Conservation (phyloP, 768 basidiomycete genomes). For the Tephrocybe sp. region DNA sequence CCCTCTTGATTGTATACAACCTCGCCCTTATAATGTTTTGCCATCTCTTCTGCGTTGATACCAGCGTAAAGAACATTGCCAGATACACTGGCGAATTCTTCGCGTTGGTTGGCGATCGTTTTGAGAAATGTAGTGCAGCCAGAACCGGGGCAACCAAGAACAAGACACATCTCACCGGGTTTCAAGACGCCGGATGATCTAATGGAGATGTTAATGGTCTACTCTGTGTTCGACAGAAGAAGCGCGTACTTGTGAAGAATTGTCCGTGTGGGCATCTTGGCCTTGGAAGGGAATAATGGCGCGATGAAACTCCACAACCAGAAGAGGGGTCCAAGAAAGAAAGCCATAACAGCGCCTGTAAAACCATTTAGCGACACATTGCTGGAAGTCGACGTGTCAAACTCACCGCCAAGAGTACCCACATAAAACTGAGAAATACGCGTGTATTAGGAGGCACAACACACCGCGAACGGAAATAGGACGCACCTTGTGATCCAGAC, state of each 20-base stretch:
- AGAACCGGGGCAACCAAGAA: conserved; percentile 78
- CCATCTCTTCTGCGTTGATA: conserved; percentile 74
- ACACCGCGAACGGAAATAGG: neutral
- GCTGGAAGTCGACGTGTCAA: neutral
- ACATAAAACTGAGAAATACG: conserved; percentile 46
- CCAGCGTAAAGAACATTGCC: conserved; percentile 86
- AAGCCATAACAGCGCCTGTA: conserved; percentile 52
- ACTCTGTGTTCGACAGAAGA: neutral
- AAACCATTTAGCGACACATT: conserved; percentile 1
- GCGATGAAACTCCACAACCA: conserved; percentile 45
- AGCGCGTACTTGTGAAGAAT: conserved; percentile 57
- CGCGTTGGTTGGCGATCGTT: conserved; percentile 74
- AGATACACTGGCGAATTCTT: conserved; percentile 58
- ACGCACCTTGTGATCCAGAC: conserved; percentile 53
- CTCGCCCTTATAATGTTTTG: conserved; percentile 74
- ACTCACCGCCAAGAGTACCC: conserved; percentile 57
- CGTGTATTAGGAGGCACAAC: neutral
- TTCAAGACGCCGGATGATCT: conserved; percentile 70
- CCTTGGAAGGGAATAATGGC: conserved; percentile 38
- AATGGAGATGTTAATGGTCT: conserved; percentile 3
- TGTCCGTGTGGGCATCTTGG: conserved; percentile 40
- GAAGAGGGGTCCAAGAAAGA: conserved; percentile 52
- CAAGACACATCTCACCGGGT: conserved; percentile 86
- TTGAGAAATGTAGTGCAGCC: conserved; percentile 90
- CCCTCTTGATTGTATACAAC: conserved; percentile 80